Percentiles rank a stretch among this genome's conserved stretches.
Conservation (phyloP, 2,329 filamentous ascomycete species). For the Fusarium dlaminii region DNA sequence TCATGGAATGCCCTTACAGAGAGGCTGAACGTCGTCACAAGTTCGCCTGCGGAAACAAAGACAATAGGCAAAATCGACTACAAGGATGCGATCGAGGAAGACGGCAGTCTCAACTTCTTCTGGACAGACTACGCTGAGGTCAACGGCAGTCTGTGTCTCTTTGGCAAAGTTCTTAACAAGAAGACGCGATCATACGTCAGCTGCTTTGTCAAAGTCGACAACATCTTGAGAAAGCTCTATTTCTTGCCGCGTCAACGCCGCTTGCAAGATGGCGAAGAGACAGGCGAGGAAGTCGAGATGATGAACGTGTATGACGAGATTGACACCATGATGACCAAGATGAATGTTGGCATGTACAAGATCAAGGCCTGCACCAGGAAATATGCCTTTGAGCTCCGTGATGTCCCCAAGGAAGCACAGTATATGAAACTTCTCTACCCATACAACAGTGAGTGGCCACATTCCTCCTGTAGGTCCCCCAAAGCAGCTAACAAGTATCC, state of each 20-base stretch:
- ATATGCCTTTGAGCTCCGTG: constrained; percentile 92
- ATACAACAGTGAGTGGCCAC: constrained; percentile 71
- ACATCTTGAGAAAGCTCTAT: constrained; percentile 89
- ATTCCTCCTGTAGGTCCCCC: background rate
- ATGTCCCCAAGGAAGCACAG: constrained; percentile 86
- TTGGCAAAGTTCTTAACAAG: constrained; percentile 95
- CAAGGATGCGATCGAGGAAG: constrained; percentile 88
- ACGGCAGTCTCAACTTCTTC: constrained; percentile 92
- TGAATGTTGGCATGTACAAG: constrained; percentile 89
- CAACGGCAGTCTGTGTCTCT: constrained; percentile 89
- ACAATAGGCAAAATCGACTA: constrained; percentile 83
- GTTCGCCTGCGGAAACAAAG: constrained; percentile 69
- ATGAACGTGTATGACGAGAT: constrained; percentile 91
- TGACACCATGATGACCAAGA: constrained; percentile 84
- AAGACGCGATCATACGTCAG: constrained; percentile 82
- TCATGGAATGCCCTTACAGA: constrained; percentile 90
- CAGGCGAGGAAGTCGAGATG: constrained; percentile 83
- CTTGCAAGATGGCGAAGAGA: constrained; percentile 68
- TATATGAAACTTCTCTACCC: constrained; percentile 98
- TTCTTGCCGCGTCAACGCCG: constrained; percentile 83
- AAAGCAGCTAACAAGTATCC: constrained; percentile 26
- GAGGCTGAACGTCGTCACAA: constrained; percentile 86
- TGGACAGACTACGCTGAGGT: constrained; percentile 97
- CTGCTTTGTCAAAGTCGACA: constrained; percentile 96
- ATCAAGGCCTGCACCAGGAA: constrained; percentile 90